phyloP scores from a whole-genome alignment of 2,329 filamentous ascomycete species.

The Hymenotorrendiella dingleyae region DNA sequence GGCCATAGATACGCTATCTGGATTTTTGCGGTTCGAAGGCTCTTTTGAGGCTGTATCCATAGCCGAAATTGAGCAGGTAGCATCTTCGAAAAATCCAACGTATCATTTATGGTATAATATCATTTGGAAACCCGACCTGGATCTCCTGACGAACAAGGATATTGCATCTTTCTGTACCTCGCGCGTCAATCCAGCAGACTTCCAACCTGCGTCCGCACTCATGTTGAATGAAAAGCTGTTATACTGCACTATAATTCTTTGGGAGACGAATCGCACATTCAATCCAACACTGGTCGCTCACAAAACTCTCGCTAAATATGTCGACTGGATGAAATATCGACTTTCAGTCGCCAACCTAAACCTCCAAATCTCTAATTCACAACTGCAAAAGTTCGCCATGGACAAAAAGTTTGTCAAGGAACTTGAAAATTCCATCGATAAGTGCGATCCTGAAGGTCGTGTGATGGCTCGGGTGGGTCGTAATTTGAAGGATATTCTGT shows the following conservation, averaged over 20 bases:
- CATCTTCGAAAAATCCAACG: background rate
- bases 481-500: background rate
- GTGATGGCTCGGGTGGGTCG: background rate
- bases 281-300: background rate
- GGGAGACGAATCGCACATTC: background rate
- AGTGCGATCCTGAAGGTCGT: constrained; percentile 1
- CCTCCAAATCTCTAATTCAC: background rate
- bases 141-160: background rate
- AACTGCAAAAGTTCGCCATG: background rate
- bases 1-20: background rate
- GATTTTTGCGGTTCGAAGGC: background rate
- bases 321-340: background rate
- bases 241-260: background rate
- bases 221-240: background rate
- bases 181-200: background rate
- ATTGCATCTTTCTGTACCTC: background rate
- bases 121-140: constrained; percentile 9
- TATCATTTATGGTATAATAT: constrained; percentile 2
- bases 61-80: background rate
- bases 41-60: background rate
- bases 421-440: background rate
- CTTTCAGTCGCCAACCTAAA: background rate
- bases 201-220: background rate
- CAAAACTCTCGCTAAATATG: too few species aligned
- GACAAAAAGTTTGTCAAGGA: background rate